These are phyloP conservation scores for Trametes punicea DNA, from an alignment of 768 basidiomycete species.

Conservation along the genomic window DNA sequence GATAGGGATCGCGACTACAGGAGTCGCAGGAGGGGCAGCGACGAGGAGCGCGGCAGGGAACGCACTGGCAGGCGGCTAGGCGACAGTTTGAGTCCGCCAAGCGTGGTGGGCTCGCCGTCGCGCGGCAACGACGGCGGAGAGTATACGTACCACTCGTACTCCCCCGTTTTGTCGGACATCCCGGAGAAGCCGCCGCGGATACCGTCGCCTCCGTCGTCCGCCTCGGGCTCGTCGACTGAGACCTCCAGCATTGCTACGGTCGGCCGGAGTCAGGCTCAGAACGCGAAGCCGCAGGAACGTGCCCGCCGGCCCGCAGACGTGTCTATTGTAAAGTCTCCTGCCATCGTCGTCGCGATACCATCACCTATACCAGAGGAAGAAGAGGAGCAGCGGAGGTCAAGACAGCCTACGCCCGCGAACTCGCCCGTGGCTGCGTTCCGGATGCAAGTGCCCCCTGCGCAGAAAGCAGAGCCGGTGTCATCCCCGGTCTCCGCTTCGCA, in stretches of 20 bases:
- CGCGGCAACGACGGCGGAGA: conserved; percentile 17
- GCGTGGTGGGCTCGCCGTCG: conserved; percentile 29
- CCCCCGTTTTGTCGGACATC: conserved; percentile 16
- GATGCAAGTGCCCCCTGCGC: conserved; percentile 13
- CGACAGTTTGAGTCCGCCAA: conserved; percentile 38
- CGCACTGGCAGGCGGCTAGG: conserved; percentile 38
- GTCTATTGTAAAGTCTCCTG: neutral
- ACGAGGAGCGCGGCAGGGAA: conserved; percentile 41
- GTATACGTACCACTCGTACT: conserved; percentile 17
- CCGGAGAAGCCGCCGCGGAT: conserved; percentile 14
- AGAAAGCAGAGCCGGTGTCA: conserved; percentile 12
- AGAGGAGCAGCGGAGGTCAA: conserved; percentile 38
- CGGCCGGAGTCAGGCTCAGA: conserved; percentile 10
- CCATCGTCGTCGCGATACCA: conserved; percentile 18
- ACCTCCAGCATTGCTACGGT: conserved; percentile 27
- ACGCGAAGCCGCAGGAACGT: neutral
- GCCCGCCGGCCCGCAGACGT: neutral
- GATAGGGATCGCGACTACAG: conserved; percentile 11
- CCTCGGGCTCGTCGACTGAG: conserved; percentile 29
- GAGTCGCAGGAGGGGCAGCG: conserved; percentile 7
- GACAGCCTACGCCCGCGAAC: conserved; percentile 60
- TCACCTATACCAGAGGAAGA: conserved; percentile 29
- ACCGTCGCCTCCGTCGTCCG: conserved; percentile 23
- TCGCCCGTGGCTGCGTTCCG: conserved; percentile 44
- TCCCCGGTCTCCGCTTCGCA: conserved; percentile 10